Base-by-base conservation (phyloP, 495 filamentous ascomycete species). In the Aspergillus leporis region DNA sequence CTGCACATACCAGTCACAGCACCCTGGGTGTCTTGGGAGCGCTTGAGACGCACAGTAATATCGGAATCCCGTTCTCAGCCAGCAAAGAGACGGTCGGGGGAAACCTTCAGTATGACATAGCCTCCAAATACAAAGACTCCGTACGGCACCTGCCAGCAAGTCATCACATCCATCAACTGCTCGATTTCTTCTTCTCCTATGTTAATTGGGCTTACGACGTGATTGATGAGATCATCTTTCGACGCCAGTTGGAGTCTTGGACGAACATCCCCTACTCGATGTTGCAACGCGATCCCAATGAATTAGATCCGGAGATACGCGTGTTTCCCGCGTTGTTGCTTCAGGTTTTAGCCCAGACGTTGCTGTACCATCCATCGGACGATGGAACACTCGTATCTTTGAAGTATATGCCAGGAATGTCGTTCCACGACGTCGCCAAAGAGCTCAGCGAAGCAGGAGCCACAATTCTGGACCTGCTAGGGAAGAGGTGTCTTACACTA, bases 121-220 rank as follows among this genome's bases (percentile, higher is more conserved):
- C 56, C 36, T 49, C 25, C 62, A 79, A 77, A 61, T 86, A 83
- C 68, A 83, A 81, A 60, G 71, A 72, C 28, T 59, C 80, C 12
- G 76, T 84, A 46, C 74, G 83, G 32, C 77, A 80, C 47, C 70
- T 87, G 0, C 85, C 85, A 0, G 69, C 82, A 1, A 71, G 76
- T 50, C 66, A 69, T n/a, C 81, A 78, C 66, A 77, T 83, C 54
- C 76, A 82, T 31, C 72, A 78, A 55, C 74, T 88, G 46, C 69
- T 83, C 5, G 74, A 75, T 5, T 70, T 81, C 4, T 88, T 80
- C 69, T 85, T 88, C 59, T 57, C 61, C 5, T 77, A 81, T 18
- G 78, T 86, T 58, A 86, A 87, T 66, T 84, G 82, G 78, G 78
- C 83, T 53, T 87, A 88, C 56, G 80, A 73, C 41, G 70, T 75